A percentile compares a stretch with the other conserved stretches of the same genome.
Conservation (phyloP, 208 protist species). For the Giardia duodenalis region DNA sequence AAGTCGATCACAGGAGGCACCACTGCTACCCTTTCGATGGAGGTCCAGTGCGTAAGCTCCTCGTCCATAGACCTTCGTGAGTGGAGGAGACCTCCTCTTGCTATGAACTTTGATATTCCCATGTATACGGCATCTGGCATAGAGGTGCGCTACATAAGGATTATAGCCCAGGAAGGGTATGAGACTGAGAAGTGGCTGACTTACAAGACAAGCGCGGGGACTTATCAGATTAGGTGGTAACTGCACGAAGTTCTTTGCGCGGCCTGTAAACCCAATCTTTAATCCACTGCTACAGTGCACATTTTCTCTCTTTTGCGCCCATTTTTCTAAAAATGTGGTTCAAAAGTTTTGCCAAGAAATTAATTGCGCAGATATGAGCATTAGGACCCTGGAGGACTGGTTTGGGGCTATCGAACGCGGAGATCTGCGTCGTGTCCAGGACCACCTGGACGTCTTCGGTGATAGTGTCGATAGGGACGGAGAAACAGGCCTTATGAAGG, state of each 20-base stretch:
- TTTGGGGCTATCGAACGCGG: background rate
- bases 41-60: background rate
- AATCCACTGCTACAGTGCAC: no score
- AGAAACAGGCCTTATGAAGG: background rate
- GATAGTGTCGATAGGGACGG: background rate
- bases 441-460: background rate
- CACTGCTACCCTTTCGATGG: background rate
- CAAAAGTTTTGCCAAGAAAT: background rate
- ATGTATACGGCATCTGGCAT: constrained; percentile 29
- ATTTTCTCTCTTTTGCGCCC: no score
- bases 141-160: background rate
- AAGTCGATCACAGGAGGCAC: background rate
- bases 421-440: background rate
- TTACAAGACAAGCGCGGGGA: background rate
- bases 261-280: no score
- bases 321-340: background rate
- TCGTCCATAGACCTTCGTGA: background rate
- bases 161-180: constrained; percentile 2
- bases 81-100: constrained; percentile 5
- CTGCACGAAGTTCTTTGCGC: background rate
- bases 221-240: background rate
- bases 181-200: background rate
- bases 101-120: constrained; percentile 1
- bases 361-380: background rate
- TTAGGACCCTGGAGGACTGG: background rate